Conservation (phyloP, 805 yeast genomes). For the Ogataea pilisensis region DNA sequence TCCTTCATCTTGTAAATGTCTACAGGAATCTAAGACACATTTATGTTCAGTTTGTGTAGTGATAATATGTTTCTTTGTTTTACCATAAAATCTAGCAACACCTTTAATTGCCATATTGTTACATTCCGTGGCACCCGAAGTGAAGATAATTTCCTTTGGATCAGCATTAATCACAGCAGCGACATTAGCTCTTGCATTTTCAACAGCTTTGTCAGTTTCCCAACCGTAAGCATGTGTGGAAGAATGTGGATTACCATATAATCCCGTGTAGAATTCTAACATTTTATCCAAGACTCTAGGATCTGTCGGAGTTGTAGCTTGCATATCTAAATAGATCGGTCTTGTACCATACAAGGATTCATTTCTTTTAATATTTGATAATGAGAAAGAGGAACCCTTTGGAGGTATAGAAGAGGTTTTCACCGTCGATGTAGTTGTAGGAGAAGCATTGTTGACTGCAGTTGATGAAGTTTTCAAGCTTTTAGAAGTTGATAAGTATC, state of each 20-base stretch:
- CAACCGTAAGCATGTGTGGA: slow-evolving; percentile 97
- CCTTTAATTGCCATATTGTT: slow-evolving; percentile 96
- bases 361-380: slow-evolving; percentile 42
- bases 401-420: slow-evolving; percentile 34
- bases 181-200: slow-evolving; percentile 74
- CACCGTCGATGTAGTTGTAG: slow-evolving; percentile 15
- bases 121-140: slow-evolving; percentile 97
- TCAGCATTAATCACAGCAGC: slow-evolving; percentile 88
- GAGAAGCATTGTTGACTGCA: slow-evolving; percentile 20
- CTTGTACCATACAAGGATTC: slow-evolving; percentile 56
- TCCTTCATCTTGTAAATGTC: slow-evolving; percentile 94
- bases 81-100: slow-evolving; percentile 87
- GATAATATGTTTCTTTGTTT: slow-evolving; percentile 88
- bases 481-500: neutral
- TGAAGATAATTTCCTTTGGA: slow-evolving; percentile 93
- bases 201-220: slow-evolving; percentile 95
- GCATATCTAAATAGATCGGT: slow-evolving; percentile 95
- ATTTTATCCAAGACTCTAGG: slow-evolving; percentile 91
- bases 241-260: slow-evolving; percentile 97
- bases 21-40: slow-evolving; percentile 95
- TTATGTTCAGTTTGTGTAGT: slow-evolving; percentile 98
- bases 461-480: slow-evolving; percentile 16
- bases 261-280: slow-evolving; percentile 83
- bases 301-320: slow-evolving; percentile 97
- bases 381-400: slow-evolving; percentile 40